Evolutionary conservation across 345 rosid species (phyloP).

Genomic region (Aquilaria malaccensis): DNA sequence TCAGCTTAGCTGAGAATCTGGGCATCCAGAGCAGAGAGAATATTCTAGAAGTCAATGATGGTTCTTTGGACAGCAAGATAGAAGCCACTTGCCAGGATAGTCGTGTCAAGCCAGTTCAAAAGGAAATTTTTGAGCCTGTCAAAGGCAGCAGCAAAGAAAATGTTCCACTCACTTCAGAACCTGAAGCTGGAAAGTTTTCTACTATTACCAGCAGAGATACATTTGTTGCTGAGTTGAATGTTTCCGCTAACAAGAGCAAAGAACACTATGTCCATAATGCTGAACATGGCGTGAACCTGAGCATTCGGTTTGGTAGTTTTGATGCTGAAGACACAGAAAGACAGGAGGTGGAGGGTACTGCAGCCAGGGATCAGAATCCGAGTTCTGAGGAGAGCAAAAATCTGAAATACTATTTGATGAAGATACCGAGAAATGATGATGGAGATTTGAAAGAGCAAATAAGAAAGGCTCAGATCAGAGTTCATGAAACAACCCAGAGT

Average conservation of each 20-base stretch:
- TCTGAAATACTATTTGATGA: conserved; percentile 46
- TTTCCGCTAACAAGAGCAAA: conserved; percentile 4
- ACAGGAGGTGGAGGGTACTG: conserved; percentile 23
- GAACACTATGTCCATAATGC: background rate
- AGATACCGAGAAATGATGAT: conserved; percentile 60
- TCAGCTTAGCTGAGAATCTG: too few species aligned
- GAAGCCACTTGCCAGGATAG: conserved; percentile 3
- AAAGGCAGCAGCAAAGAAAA: background rate
- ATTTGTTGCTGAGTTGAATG: background rate
- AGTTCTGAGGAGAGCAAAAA: conserved; percentile 36
- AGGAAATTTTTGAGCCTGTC: background rate
- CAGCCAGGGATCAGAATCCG: conserved; percentile 30
- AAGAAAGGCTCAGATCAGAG: conserved; percentile 37
- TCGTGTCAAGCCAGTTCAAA: conserved; percentile 5
- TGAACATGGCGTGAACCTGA: conserved; percentile 5
- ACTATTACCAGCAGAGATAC: conserved; percentile 7
- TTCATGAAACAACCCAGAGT: conserved; percentile 51
- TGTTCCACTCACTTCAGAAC: background rate
- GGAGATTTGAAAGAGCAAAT: conserved; percentile 45
- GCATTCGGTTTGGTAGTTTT: conserved; percentile 11
- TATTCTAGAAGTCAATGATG: background rate
- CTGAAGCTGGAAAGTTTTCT: conserved; percentile 10
- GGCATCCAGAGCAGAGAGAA: too few species aligned
- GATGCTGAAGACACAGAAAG: conserved; percentile 10
- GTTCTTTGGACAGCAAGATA: background rate